Percentiles rank a stretch among this genome's conserved stretches.
Conservation (phyloP, 2,329 filamentous ascomycete species). For the Clonostachys byssicola region DNA sequence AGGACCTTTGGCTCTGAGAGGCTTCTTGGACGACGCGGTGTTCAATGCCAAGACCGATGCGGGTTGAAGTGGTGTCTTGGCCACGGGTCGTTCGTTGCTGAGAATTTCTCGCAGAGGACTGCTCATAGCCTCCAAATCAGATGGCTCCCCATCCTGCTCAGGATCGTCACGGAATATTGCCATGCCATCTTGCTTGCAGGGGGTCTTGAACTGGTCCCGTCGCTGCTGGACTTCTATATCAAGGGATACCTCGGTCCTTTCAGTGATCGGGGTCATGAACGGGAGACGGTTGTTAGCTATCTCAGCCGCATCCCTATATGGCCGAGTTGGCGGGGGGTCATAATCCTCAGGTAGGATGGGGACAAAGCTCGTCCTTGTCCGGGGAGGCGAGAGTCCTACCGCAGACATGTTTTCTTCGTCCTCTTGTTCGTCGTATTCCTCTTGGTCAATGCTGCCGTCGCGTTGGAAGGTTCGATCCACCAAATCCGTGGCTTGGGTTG, state of each 20-base stretch:
- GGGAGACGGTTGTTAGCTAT: slow-evolving; percentile 87
- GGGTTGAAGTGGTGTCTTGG: slow-evolving; percentile 36
- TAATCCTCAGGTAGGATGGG: slow-evolving; percentile 85
- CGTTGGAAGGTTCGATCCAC: slow-evolving; percentile 18
- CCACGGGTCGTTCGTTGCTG: slow-evolving; percentile 41
- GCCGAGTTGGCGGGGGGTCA: slow-evolving; percentile 64
- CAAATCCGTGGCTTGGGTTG: slow-evolving; percentile 31
- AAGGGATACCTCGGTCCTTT: slow-evolving; percentile 87
- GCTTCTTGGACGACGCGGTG: slow-evolving; percentile 20
- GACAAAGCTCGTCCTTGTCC: slow-evolving; percentile 64
- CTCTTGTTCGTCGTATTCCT: background rate
- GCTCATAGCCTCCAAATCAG: slow-evolving; percentile 44
- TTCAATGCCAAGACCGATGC: slow-evolving; percentile 12
- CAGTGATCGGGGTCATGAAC: slow-evolving; percentile 98
- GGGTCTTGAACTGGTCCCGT: slow-evolving; percentile 70
- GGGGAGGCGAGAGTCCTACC: slow-evolving; percentile 3
- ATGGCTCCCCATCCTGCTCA: slow-evolving; percentile 17
- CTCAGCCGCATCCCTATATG: slow-evolving; percentile 76
- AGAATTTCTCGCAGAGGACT: slow-evolving; percentile 70
- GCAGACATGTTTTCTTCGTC: too few relatives aligned
- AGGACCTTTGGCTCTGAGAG: slow-evolving; percentile 51
- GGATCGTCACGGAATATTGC: slow-evolving; percentile 12
- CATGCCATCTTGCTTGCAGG: slow-evolving; percentile 51
- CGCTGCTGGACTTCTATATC: slow-evolving; percentile 54
- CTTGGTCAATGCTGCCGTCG: too few relatives aligned